phyloP scores from a whole-genome alignment of 192 early-diverging fungal species.

The Coemansia guatemalensis region DNA sequence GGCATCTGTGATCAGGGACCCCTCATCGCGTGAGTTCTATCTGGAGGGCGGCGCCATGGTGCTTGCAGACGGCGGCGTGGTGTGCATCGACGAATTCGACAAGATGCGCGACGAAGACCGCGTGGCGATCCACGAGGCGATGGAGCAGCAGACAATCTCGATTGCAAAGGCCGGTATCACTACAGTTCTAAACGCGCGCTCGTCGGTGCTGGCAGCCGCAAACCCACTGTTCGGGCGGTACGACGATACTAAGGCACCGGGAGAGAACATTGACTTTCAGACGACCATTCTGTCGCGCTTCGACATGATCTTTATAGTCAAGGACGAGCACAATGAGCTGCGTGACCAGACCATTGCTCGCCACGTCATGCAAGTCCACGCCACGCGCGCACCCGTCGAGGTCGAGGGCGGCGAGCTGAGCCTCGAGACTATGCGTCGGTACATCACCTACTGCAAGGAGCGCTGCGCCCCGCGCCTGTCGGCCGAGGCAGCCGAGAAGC shows the following conservation, averaged over 20 bases:
- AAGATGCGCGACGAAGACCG: slow-evolving; percentile 99
- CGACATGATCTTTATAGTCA: slow-evolving; percentile 99
- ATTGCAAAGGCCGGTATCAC: slow-evolving; percentile 99
- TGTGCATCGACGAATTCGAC: slow-evolving; percentile 99
- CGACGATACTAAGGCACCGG: slow-evolving; percentile 96
- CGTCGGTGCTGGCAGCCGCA: slow-evolving; percentile 95
- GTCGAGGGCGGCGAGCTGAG: slow-evolving; percentile 81
- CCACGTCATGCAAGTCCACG: slow-evolving; percentile 94
- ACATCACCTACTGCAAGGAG: slow-evolving; percentile 92
- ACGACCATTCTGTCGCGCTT: slow-evolving; percentile 99
- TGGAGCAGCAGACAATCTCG: slow-evolving; percentile 99
- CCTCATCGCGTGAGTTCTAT: slow-evolving; percentile 89
- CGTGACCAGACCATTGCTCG: slow-evolving; percentile 90
- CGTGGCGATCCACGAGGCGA: slow-evolving; percentile 99
- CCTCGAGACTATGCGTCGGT: slow-evolving; percentile 93
- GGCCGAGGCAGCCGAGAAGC: slow-evolving; percentile 84
- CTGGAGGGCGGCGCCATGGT: slow-evolving; percentile 99
- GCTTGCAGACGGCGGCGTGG: slow-evolving; percentile 96
- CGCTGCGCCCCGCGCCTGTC: slow-evolving; percentile 93
- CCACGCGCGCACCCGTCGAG: slow-evolving; percentile 67
- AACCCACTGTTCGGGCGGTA: slow-evolving; percentile 99
- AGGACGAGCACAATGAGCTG: slow-evolving; percentile 93
- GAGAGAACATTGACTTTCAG: slow-evolving; percentile 99
- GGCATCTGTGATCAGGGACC: slow-evolving; percentile 94
- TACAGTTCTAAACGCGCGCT: slow-evolving; percentile 95